These are phyloP conservation scores for Eutypa lata DNA, from an alignment of 2,329 filamentous ascomycete species.

Conservation along the genomic window DNA sequence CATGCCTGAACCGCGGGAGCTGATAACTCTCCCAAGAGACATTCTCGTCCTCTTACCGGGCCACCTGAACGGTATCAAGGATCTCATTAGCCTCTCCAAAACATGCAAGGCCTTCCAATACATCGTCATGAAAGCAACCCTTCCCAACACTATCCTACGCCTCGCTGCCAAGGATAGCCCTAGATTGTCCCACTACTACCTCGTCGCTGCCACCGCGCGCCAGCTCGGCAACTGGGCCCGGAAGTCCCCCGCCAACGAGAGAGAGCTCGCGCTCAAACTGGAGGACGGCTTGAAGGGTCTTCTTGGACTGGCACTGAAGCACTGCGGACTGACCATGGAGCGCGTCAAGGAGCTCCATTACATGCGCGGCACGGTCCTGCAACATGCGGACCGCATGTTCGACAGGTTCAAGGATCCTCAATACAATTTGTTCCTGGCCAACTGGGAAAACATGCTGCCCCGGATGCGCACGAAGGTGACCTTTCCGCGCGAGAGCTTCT, in stretches of 20 bases:
- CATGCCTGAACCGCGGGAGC: no score
- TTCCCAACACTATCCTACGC: conserved; percentile 9
- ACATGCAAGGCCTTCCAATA: conserved; percentile 8
- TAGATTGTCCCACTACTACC: conserved; percentile 13
- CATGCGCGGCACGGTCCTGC: conserved; percentile 10
- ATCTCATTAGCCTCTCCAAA: conserved; percentile 11
- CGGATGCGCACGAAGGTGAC: no score
- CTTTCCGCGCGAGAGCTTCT: conserved; percentile 3
- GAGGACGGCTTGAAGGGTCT: conserved; percentile 11
- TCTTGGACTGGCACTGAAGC: conserved; percentile 11
- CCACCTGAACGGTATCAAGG: conserved; percentile 13
- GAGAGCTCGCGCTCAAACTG: conserved; percentile 4
- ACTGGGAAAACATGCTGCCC: no score
- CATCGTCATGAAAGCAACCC: conserved; percentile 1
- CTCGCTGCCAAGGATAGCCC: no score
- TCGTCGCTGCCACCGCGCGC: conserved; percentile 9
- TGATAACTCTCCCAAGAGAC: conserved; percentile 12
- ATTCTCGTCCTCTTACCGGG: conserved; percentile 9
- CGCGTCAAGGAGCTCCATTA: conserved; percentile 12
- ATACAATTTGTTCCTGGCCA: no score
- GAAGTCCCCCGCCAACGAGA: conserved; percentile 11
- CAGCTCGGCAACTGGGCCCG: conserved; percentile 14
- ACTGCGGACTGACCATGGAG: conserved; percentile 12
- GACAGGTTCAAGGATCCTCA: conserved; percentile 1
- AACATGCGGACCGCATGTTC: conserved; percentile 1